Evolutionary conservation across 805 yeast genomes (phyloP).

Genomic region (Cyberlindnera americana): DNA sequence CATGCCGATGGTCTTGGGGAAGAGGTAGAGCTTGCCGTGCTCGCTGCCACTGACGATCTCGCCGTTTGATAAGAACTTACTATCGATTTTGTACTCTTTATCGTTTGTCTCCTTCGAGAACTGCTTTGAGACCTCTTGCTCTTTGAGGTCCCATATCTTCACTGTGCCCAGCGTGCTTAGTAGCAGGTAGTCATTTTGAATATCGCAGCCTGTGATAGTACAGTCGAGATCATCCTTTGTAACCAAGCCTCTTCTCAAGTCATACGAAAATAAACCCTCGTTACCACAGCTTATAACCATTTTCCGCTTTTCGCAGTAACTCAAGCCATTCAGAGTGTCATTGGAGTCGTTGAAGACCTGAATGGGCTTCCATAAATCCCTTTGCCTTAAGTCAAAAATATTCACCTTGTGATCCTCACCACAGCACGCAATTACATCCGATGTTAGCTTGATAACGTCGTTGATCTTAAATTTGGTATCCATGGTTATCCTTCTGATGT

Average conservation of each 20-base stretch:
- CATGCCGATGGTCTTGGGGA: too few species aligned
- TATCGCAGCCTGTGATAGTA: constrained; percentile 5
- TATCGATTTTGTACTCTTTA: constrained; percentile 13
- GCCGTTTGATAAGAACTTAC: not conserved
- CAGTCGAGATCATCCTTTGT: constrained; percentile 1
- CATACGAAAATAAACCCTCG: constrained; percentile 25
- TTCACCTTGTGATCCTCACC: constrained; percentile 19
- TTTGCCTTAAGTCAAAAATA: constrained; percentile 15
- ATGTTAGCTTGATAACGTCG: constrained; percentile 10
- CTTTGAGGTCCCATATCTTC: constrained; percentile 5
- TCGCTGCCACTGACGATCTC: constrained; percentile 14
- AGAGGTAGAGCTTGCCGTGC: constrained; percentile 9
- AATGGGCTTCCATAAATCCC: constrained; percentile 28
- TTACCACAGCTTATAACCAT: constrained; percentile 20
- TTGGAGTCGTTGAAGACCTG: constrained; percentile 32
- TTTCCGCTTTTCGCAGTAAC: constrained; percentile 2
- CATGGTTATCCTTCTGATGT: constrained; percentile 12
- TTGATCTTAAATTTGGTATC: constrained; percentile 13
- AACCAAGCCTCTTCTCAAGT: constrained; percentile 18
- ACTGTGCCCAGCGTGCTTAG: constrained; percentile 9
- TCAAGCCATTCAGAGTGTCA: constrained; percentile 27
- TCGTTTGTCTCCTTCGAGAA: constrained; percentile 1
- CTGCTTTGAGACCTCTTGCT: not conserved
- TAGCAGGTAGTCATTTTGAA: not conserved
- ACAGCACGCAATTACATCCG: constrained; percentile 19